Base-by-base conservation (phyloP, 208 protist genomes). In the Crithidia expoeki region DNA sequence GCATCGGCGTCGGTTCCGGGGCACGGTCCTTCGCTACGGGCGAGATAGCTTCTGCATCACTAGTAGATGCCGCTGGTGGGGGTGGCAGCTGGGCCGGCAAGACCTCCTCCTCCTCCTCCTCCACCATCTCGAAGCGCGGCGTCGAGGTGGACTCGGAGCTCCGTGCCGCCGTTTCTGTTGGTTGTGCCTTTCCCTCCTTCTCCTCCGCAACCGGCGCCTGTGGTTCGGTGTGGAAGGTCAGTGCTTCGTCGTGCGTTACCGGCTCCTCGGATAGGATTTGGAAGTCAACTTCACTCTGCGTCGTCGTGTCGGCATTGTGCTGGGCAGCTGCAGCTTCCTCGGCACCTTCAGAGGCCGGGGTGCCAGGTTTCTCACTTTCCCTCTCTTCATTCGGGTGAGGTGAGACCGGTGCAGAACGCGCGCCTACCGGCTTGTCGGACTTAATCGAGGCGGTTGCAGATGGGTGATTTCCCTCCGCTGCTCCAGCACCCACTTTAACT, bases 271-370 rank as follows among this genome's bases (percentile, higher is more conserved):
- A 33, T 28, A 64, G 3, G 11, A 52, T 28, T n/a, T 64, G 42
- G 42, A 64, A 64, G 58, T 64, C 58, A 25, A 64, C 28, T 28
- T 64, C 58, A 17, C 58, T 64, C 58, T 64, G 58, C 44, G 57
- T 42, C 17, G 36, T 42, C 21, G 11, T 28, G 4, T 62, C 12
- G 2, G 7, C 25, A 16, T 38, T 46, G n/a, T 16, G 3, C n/a
- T 60, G 12, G 19, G 55, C 28, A 7, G 16, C 38, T 33, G 28
- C 57, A 2, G 47, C 47, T 6, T 17, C 6, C 6, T 52, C 47
- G 2, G 47, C 47, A 4, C 9, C 42, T 9, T 28, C n/a, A 1
- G 30, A 25, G 0, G 55, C 55, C 33, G 40, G 44, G 12, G 19
- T 63, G 32, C 4, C 25, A 38, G 66, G 30, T 30, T 32, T 33